Base-by-base conservation (phyloP, 495 filamentous ascomycete species). In the Xanthoparmelia taractica region DNA sequence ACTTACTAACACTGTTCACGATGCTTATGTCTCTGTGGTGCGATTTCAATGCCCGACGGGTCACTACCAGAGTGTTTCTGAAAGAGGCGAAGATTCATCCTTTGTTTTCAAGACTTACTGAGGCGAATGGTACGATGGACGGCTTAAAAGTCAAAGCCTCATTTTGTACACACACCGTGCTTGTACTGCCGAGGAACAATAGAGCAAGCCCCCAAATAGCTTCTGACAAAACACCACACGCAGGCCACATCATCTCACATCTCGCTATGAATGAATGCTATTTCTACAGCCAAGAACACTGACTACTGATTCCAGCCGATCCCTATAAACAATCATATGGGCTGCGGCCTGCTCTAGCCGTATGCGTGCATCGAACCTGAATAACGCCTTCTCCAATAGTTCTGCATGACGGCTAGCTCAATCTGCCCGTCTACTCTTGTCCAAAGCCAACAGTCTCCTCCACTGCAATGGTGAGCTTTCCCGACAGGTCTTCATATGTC, bases 381-480 rank as follows among this genome's bases (percentile, higher is more conserved):
- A 62, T 38, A 40, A 52, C 34, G 47, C 47, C 47, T n/a, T 29
- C 48, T n/a, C 47, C 59, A 50, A 48, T 15, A 29, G 37, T 41
- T 64, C 63, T 34, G 71, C 71, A 43, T 63, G 45, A 13, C 47
- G 17, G 47, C 23, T 29, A 27, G n/a, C 29, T 31, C 29, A 15
- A 15, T 27, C 37, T 5, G 50, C 48, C 8, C 17, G 17, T 41
- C 73, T 85, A 98, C 79, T 99, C 94, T 77, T 99, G 95, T 58
- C 94, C 94, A 73, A 99, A 99, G 63, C 94, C 94, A 80, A 99
- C 89, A 13, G 94, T 99, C 79, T 99, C 94, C 78, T 99, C 94
- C 62, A 99, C 94, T 8, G 94, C 94, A 71, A 94, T 93, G 34
- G 91, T 92, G 72, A 99, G 76, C 77, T 97, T 99, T 68, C 84